A percentile compares a stretch with the other conserved stretches of the same genome.
These are phyloP conservation scores for Cyphellophora europaea DNA, from an alignment of 2,329 filamentous ascomycete genomes.

Conservation along the genomic window DNA sequence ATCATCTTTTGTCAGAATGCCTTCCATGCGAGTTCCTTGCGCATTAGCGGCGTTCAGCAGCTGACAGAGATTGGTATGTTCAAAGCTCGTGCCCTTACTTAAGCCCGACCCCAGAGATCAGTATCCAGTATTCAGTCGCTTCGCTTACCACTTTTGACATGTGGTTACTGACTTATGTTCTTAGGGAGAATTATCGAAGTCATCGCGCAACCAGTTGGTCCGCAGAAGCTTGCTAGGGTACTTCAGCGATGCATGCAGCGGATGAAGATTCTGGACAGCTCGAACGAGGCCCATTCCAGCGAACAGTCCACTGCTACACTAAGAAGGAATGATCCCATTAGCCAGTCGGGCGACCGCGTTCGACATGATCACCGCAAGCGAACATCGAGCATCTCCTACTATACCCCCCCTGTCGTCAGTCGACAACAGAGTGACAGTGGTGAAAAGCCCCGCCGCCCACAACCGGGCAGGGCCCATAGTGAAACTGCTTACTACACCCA, in stretches of 20 bases:
- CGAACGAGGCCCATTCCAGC: background rate
- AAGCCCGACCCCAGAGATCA: too few species aligned
- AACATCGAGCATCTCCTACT: too few species aligned
- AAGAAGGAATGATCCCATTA: background rate
- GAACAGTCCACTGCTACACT: background rate
- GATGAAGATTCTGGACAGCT: slow-evolving; percentile 7
- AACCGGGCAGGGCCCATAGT: too few species aligned
- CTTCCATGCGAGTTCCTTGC: slow-evolving; percentile 24
- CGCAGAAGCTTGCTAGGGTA: slow-evolving; percentile 30
- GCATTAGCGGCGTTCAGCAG: slow-evolving; percentile 18
- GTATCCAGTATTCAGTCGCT: too few species aligned
- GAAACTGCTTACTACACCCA: too few species aligned
- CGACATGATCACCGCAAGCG: background rate
- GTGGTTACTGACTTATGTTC: too few species aligned
- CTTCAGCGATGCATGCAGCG: slow-evolving; percentile 19
- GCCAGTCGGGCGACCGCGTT: background rate
- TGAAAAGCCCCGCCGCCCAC: too few species aligned
- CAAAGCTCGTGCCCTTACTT: too few species aligned
- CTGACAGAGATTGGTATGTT: slow-evolving; percentile 18
- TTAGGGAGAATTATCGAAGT: slow-evolving; percentile 28
- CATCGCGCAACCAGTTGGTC: slow-evolving; percentile 30
- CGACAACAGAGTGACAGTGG: too few species aligned
- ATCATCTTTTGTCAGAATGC: slow-evolving; percentile 29
- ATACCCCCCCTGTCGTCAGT: too few species aligned
- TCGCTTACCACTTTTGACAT: too few species aligned